These are phyloP conservation scores for Sugiyamaella sp. DNA, from an alignment of 1,139 yeast genomes.

Conservation along the genomic window DNA sequence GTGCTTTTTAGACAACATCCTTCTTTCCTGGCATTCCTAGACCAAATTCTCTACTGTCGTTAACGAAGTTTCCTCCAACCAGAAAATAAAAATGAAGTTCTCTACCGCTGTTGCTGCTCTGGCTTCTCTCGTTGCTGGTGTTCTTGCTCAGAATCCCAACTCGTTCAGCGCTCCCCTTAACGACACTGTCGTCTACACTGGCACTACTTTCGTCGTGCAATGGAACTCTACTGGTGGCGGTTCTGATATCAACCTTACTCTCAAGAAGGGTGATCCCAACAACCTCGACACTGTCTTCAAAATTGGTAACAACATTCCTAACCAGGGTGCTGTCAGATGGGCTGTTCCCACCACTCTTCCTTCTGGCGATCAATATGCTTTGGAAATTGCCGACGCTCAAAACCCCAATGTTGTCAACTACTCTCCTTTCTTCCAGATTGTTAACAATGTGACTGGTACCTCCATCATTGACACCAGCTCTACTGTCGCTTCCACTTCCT, in stretches of 20 bases:
- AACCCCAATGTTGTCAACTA: conserved; percentile 40
- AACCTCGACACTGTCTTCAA: conserved; percentile 42
- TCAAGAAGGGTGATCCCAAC: conserved; percentile 41
- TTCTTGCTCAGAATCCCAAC: conserved; percentile 33
- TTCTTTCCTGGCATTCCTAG: neutral
- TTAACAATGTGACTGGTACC: conserved; percentile 31
- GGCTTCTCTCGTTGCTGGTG: conserved; percentile 24
- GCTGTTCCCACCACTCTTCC: conserved; percentile 39
- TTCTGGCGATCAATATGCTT: conserved; percentile 41
- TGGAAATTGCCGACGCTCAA: conserved; percentile 40
- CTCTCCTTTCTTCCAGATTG: conserved; percentile 42
- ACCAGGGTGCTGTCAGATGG: conserved; percentile 47
- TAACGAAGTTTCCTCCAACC: conserved; percentile 1
- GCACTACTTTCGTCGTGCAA: conserved; percentile 38
- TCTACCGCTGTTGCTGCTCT: conserved; percentile 23
- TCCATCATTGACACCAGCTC: conserved; percentile 24
- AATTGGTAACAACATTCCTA: conserved; percentile 40
- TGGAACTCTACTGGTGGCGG: conserved; percentile 44
- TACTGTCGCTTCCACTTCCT: conserved; percentile 24
- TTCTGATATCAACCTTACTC: conserved; percentile 38
- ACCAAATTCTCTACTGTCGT: conserved; percentile 8
- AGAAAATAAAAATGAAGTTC: conserved; percentile 15
- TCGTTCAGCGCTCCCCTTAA: conserved; percentile 41
- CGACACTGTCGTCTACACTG: conserved; percentile 39
- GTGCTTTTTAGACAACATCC: neutral